Evolutionary conservation across 306 rosid genomes (phyloP).

Genomic region (Inga oerstediana): DNA sequence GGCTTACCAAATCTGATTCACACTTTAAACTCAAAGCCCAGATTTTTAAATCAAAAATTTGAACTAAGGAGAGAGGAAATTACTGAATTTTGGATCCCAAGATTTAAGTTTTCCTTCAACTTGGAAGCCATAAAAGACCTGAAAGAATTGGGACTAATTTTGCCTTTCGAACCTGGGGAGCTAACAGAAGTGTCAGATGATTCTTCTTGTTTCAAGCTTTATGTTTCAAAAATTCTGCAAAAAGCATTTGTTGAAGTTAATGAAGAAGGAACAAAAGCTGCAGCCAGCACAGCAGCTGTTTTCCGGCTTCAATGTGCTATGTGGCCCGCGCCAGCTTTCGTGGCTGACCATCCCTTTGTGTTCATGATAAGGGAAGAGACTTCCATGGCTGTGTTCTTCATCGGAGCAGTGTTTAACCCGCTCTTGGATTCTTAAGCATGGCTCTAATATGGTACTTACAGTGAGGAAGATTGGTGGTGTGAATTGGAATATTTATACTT

Average conservation of each 20-base stretch:
- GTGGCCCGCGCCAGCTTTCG: not conserved
- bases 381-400: slow-evolving; percentile 1
- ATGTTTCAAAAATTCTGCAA: not conserved
- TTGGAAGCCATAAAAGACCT: not conserved
- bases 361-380: slow-evolving; percentile 29
- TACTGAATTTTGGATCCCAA: slow-evolving; percentile 29
- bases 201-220: not conserved
- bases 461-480: no score
- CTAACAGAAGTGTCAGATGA: slow-evolving; percentile 29
- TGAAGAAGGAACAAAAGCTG: slow-evolving; percentile 36
- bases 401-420: slow-evolving; percentile 29
- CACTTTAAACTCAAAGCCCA: not conserved
- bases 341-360: slow-evolving; percentile 31
- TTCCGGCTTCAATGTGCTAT: rapidly evolving
- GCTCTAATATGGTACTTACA: not conserved
- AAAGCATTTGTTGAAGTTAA: slow-evolving; percentile 26
- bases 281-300: not conserved
- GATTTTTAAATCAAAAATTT: slow-evolving; percentile 11
- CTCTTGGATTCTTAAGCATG: slow-evolving; percentile 4
- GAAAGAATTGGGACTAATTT: slow-evolving; percentile 19
- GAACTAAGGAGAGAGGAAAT: not conserved
- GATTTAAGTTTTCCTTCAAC: slow-evolving; percentile 23
- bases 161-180: slow-evolving; percentile 21
- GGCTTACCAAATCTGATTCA: slow-evolving; percentile 30
- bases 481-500: no score